Evolutionary conservation across 768 basidiomycete genomes (phyloP).

Genomic region (Amanita muscaria): DNA sequence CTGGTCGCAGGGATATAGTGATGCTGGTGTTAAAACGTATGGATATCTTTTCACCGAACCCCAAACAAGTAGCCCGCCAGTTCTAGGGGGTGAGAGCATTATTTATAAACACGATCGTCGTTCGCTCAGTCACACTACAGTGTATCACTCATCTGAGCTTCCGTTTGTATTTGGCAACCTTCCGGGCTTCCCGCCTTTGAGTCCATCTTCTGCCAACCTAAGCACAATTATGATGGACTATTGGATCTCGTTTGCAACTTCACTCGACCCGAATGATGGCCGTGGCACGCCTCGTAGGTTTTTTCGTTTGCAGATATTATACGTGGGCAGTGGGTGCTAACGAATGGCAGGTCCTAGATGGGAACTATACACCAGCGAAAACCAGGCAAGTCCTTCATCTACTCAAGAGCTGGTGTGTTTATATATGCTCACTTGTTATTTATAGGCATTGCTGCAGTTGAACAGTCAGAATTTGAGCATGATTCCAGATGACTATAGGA

Average conservation of each 20-base stretch:
- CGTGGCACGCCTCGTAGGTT: conserved; percentile 25
- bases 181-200: conserved; percentile 6
- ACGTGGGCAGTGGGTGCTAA: background rate
- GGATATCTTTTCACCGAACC: conserved; percentile 34
- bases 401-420: conserved; percentile 13
- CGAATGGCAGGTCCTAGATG: no score
- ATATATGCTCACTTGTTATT: no score
- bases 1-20: conserved; percentile 26
- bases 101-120: background rate
- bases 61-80: conserved; percentile 11
- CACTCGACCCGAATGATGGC: no score
- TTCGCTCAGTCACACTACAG: conserved; percentile 12
- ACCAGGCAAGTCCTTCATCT: conserved; percentile 3
- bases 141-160: conserved; percentile 24
- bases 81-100: conserved; percentile 10
- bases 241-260: no score
- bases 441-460: conserved; percentile 29
- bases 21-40: conserved; percentile 22
- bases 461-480: conserved; percentile 26
- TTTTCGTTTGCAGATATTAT: conserved; percentile 29
- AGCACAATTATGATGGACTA: no score
- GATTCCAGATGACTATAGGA: conserved; percentile 29
- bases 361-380: conserved; percentile 10
- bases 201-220: no score
- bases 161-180: conserved; percentile 22